phyloP scores from a whole-genome alignment of 306 rosid species.

The Neltuma alba region DNA sequence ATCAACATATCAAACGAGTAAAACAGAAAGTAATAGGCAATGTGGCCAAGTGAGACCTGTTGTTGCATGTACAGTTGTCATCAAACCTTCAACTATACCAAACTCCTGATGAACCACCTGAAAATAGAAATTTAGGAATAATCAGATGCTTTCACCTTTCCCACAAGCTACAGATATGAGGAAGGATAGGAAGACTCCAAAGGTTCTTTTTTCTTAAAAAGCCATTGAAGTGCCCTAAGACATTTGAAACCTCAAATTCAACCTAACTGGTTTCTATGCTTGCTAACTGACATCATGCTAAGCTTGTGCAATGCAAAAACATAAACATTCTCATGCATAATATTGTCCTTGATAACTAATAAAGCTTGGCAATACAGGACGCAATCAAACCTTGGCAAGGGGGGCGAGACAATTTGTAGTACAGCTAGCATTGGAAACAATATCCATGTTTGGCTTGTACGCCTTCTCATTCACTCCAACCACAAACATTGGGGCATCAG shows the following conservation, averaged over 20 bases:
- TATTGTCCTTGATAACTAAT: neutral
- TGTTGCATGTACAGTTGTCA: slow-evolving; percentile 99
- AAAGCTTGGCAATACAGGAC: slow-evolving; percentile 15
- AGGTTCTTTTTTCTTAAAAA: neutral
- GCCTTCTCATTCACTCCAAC: slow-evolving; percentile 88
- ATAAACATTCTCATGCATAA: neutral
- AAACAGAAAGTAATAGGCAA: neutral
- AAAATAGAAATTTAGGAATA: slow-evolving; percentile 3
- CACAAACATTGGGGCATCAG: slow-evolving; percentile 98
- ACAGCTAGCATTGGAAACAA: slow-evolving; percentile 97
- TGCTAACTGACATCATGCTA: slow-evolving; percentile 1
- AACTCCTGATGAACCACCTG: slow-evolving; percentile 95
- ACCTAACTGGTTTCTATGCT: neutral
- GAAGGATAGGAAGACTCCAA: neutral
- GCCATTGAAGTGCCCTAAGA: neutral
- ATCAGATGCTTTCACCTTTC: neutral
- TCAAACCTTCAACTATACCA: slow-evolving; percentile 91
- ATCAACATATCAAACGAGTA: neutral
- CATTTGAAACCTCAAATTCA: neutral
- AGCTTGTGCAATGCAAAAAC: neutral
- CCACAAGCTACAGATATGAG: neutral
- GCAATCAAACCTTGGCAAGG: slow-evolving; percentile 79
- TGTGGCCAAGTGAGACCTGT: slow-evolving; percentile 61
- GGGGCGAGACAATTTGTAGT: slow-evolving; percentile 99
- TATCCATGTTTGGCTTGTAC: slow-evolving; percentile 78